A percentile compares a stretch with the other conserved stretches of the same genome.
phyloP scores from a whole-genome alignment of 176 grass and related monocot species.

The Chrysopogon serrulatus region DNA sequence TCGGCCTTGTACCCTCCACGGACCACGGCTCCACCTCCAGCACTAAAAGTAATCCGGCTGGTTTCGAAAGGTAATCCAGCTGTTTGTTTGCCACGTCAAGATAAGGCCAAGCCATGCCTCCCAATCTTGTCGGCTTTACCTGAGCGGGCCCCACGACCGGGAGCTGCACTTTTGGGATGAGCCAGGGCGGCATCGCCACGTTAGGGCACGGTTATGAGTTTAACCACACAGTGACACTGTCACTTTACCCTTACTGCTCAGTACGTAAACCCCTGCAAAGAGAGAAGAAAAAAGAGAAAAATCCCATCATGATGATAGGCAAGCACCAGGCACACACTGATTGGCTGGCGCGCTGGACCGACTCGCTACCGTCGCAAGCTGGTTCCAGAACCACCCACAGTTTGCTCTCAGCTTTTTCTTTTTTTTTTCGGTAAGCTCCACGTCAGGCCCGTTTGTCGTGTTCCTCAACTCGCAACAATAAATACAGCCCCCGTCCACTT shows the following conservation, averaged over 20 bases:
- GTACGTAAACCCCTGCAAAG: too few relatives aligned
- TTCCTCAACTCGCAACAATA: background rate
- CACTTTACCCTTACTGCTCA: too few relatives aligned
- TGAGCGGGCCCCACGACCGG: background rate
- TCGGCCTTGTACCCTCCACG: background rate
- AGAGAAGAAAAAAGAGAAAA: too few relatives aligned
- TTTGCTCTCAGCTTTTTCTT: background rate
- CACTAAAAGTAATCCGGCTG: background rate
- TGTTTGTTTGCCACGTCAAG: conserved; percentile 25
- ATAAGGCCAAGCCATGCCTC: background rate
- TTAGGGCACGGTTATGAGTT: too few relatives aligned
- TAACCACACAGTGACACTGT: too few relatives aligned
- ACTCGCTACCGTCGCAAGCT: background rate
- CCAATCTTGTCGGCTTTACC: background rate
- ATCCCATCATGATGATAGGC: too few relatives aligned
- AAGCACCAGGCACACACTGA: too few relatives aligned
- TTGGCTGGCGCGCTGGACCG: background rate
- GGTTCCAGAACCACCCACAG: conserved; percentile 25
- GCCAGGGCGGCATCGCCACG: too few relatives aligned
- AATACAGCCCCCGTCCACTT: background rate
- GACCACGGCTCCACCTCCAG: background rate
- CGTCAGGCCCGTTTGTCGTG: background rate
- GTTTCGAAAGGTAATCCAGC: too few relatives aligned
- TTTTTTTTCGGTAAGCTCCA: background rate
- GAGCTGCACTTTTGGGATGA: too few relatives aligned